These are phyloP conservation scores for Ceriops zippeliana DNA, from an alignment of 345 rosid genomes.

Conservation along the genomic window DNA sequence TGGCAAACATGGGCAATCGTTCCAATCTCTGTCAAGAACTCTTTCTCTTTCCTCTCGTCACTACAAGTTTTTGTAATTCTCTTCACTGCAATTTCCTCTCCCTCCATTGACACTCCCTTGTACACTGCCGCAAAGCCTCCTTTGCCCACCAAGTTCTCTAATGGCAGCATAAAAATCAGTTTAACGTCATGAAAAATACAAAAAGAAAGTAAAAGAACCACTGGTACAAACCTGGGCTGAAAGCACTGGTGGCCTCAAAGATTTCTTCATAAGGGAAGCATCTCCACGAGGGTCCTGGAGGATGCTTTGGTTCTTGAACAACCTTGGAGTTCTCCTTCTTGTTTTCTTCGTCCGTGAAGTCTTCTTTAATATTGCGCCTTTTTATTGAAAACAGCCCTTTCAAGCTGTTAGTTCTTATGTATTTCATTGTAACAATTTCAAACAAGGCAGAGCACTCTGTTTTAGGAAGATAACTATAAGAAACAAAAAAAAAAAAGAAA, in stretches of 20 bases:
- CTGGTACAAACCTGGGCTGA: constrained; percentile 50
- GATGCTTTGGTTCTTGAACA: constrained; percentile 32
- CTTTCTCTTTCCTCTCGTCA: constrained; percentile 90
- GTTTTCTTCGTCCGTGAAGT: constrained; percentile 27
- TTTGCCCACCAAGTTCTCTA: constrained; percentile 77
- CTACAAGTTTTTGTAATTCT: constrained; percentile 58
- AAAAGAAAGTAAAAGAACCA: not conserved
- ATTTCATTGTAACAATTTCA: constrained; percentile 52
- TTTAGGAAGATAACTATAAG: constrained; percentile 11
- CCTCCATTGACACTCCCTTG: constrained; percentile 47
- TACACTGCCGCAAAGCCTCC: constrained; percentile 96
- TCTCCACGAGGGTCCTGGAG: constrained; percentile 74
- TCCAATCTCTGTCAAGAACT: constrained; percentile 88
- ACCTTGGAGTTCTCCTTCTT: constrained; percentile 21
- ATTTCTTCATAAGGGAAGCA: constrained; percentile 90
- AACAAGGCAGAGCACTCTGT: constrained; percentile 21
- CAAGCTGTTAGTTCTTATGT: constrained; percentile 72
- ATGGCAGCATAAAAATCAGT: constrained; percentile 5
- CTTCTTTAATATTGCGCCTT: constrained; percentile 54
- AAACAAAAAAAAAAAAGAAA: not conserved
- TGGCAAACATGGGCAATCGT: constrained; percentile 88
- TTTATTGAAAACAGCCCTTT: constrained; percentile 74
- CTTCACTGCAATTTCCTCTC: constrained; percentile 82
- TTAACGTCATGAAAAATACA: not conserved
- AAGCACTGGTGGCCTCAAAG: constrained; percentile 62